Evolutionary conservation across 2,329 filamentous ascomycete species (phyloP).

Genomic region (Immersiporthe knoxdaviesiana): DNA sequence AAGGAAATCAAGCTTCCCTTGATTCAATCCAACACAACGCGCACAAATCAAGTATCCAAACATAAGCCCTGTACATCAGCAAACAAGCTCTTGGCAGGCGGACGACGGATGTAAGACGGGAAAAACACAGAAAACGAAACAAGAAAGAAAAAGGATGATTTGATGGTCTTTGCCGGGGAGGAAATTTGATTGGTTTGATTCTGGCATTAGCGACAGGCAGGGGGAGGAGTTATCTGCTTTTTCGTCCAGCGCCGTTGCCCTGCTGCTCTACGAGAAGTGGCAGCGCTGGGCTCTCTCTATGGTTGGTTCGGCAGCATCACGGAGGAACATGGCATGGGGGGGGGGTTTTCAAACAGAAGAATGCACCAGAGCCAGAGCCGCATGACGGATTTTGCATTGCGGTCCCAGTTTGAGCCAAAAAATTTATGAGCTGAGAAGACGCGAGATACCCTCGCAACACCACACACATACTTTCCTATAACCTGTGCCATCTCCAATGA

Average conservation of each 20-base stretch:
- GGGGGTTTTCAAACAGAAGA: background rate
- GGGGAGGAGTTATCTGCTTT: slow-evolving; percentile 24
- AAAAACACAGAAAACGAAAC: background rate
- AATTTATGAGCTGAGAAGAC: slow-evolving; percentile 4
- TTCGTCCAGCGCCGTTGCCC: slow-evolving; percentile 14
- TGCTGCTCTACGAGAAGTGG: background rate
- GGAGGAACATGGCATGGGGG: no score
- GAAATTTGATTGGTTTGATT: slow-evolving; percentile 13
- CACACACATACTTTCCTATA: background rate
- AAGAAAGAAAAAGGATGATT: background rate
- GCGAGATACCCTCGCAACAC: slow-evolving; percentile 10
- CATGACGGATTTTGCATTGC: background rate
- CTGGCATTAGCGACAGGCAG: slow-evolving; percentile 28
- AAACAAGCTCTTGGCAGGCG: background rate
- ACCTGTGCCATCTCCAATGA: background rate
- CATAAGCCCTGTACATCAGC: background rate
- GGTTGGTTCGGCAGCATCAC: slow-evolving; percentile 7
- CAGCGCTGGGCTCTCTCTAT: slow-evolving; percentile 5
- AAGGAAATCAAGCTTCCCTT: background rate
- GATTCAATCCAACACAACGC: background rate
- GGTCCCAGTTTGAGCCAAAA: slow-evolving; percentile 12
- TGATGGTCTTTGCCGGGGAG: background rate
- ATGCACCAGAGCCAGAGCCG: background rate
- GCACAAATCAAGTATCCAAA: background rate
- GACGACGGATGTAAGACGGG: background rate